A percentile compares a stretch with the other conserved stretches of the same genome.
Evolutionary conservation across 352 stramenopile genomes (phyloP).

Genomic region (Phytophthora kernoviae): DNA sequence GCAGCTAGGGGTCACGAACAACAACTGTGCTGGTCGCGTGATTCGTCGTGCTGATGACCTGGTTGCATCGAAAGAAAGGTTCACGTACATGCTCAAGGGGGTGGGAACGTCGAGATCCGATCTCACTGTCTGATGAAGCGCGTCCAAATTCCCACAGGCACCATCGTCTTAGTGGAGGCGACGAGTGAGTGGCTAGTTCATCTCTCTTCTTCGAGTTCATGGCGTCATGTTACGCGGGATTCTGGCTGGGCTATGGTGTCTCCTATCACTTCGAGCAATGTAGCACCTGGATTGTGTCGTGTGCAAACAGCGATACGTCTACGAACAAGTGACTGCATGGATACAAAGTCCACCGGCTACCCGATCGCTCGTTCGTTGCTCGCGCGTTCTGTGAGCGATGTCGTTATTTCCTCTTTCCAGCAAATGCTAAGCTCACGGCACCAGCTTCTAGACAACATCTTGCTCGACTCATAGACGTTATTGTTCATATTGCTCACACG

Average conservation of each 20-base stretch:
- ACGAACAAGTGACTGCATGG: slow-evolving; percentile 3
- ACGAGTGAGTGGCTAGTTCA: slow-evolving; percentile 16
- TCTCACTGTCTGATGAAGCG: slow-evolving; percentile 14
- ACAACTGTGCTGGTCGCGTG: slow-evolving; percentile 3
- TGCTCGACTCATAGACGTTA: slow-evolving; percentile 15
- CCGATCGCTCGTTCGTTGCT: slow-evolving; percentile 13
- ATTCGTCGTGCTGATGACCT: slow-evolving; percentile 4
- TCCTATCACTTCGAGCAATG: neutral
- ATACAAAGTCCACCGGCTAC: neutral
- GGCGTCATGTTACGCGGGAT: slow-evolving; percentile 18
- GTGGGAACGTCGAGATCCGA: slow-evolving; percentile 10
- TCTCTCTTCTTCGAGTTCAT: slow-evolving; percentile 7
- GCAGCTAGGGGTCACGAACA: slow-evolving; percentile 4
- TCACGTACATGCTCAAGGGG: slow-evolving; percentile 5
- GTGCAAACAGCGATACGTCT: slow-evolving; percentile 13
- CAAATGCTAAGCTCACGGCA: slow-evolving; percentile 7
- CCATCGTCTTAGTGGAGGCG: slow-evolving; percentile 18
- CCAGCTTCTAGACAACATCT: slow-evolving; percentile 24
- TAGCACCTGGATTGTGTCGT: slow-evolving; percentile 7
- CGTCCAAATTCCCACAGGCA: slow-evolving; percentile 13
- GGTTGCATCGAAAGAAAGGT: slow-evolving; percentile 11
- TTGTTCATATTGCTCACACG: neutral
- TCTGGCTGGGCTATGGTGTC: slow-evolving; percentile 17
- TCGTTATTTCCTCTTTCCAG: slow-evolving; percentile 17
- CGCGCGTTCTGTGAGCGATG: slow-evolving; percentile 16